These are phyloP conservation scores for Colletotrichum cordylinicola DNA, from an alignment of 2,329 filamentous ascomycete genomes.

Conservation along the genomic window DNA sequence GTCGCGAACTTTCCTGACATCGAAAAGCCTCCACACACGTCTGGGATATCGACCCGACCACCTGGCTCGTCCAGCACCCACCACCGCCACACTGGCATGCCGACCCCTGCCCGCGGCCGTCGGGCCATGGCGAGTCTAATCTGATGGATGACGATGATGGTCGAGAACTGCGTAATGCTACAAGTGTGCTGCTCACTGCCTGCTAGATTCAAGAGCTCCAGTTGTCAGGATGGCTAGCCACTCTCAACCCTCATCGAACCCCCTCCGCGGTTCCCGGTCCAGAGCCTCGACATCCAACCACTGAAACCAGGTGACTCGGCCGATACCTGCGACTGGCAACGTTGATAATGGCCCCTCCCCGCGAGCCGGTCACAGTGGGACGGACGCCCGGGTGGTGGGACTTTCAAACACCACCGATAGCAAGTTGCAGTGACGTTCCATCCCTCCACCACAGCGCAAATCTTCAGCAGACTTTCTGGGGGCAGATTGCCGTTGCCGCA, in stretches of 20 bases:
- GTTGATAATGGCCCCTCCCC: constrained; percentile 11
- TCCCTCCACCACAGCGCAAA: constrained; percentile 18
- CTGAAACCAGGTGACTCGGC: constrained; percentile 9
- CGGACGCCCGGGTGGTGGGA: neutral
- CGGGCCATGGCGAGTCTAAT: neutral
- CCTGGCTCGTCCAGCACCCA: constrained; percentile 12
- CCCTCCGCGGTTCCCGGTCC: neutral
- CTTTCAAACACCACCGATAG: constrained; percentile 17
- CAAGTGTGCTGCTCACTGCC: neutral
- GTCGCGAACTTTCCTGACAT: constrained; percentile 5
- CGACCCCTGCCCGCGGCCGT: constrained; percentile 1
- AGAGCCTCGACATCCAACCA: constrained; percentile 4
- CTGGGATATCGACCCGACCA: constrained; percentile 11
- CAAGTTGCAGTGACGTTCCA: constrained; percentile 23
- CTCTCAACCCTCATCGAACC: neutral
- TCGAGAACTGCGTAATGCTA: neutral
- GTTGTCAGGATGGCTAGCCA: neutral
- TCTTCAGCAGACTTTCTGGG: constrained; percentile 9
- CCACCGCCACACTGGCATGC: constrained; percentile 1
- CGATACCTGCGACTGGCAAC: constrained; percentile 18
- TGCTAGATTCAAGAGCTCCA: neutral
- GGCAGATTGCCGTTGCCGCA: neutral
- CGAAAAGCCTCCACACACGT: neutral
- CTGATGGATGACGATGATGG: constrained; percentile 2
- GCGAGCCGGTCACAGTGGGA: constrained; percentile 1